Conservation (phyloP, 2,329 filamentous ascomycete species). For the Penicillium sp. region DNA sequence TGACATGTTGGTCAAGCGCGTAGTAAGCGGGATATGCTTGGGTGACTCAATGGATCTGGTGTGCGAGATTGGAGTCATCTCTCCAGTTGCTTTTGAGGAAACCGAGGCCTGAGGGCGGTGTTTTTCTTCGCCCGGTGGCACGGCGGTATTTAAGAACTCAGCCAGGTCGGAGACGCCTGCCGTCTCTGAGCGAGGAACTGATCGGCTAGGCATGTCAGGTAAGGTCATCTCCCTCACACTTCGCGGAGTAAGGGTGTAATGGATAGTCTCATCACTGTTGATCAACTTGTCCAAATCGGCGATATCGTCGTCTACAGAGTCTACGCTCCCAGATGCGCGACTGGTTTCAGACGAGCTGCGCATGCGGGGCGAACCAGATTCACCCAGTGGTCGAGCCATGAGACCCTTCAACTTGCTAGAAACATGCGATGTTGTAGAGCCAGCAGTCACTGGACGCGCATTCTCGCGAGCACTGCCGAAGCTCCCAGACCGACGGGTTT, state of each 20-base stretch:
- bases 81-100: constrained; percentile 18
- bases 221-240: constrained; percentile 71
- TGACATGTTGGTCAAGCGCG: constrained; percentile 8
- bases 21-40: constrained; percentile 26
- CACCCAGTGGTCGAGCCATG: constrained; percentile 33
- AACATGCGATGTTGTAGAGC: constrained; percentile 41
- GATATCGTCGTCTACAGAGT: constrained; percentile 51
- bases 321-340: constrained; percentile 28
- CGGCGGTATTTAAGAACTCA: constrained; percentile 38
- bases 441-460: constrained; percentile 39
- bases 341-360: constrained; percentile 40
- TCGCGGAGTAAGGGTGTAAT: constrained; percentile 76
- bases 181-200: constrained; percentile 33
- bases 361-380: constrained; percentile 28
- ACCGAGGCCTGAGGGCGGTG: constrained; percentile 20
- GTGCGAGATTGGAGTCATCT: constrained; percentile 17
- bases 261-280: constrained; percentile 76
- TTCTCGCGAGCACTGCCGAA: constrained; percentile 36
- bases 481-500: constrained; percentile 40
- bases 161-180: constrained; percentile 39
- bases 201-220: constrained; percentile 35
- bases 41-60: constrained; percentile 24
- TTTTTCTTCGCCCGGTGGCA: constrained; percentile 30
- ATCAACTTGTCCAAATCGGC: constrained; percentile 76
- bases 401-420: constrained; percentile 45